Percentiles rank a stretch among this genome's conserved stretches.
These are phyloP conservation scores for Triticum urartu DNA, from an alignment of 176 grass and related monocot species.

Conservation along the genomic window DNA sequence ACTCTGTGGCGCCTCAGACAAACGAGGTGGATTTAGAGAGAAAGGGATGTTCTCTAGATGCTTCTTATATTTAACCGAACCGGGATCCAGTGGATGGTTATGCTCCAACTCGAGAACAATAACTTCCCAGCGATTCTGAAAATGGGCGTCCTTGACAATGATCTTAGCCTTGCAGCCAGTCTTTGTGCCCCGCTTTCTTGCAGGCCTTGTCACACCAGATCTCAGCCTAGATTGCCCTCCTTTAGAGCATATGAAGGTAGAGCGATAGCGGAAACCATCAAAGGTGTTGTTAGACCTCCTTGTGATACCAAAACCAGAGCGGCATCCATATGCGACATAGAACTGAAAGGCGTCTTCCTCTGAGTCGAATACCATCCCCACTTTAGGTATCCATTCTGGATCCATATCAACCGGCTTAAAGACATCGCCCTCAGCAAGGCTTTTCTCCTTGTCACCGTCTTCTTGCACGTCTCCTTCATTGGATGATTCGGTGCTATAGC, in stretches of 20 bases:
- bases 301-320: slow-evolving; percentile 69
- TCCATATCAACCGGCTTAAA: slow-evolving; percentile 56
- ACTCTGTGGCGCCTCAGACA: slow-evolving; percentile 35
- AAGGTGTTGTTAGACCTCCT: slow-evolving; percentile 81
- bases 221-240: slow-evolving; percentile 74
- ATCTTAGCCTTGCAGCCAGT: slow-evolving; percentile 91
- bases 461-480: slow-evolving; percentile 58
- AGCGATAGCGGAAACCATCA: slow-evolving; percentile 77
- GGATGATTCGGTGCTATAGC: slow-evolving; percentile 54
- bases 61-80: slow-evolving; percentile 64
- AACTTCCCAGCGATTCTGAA: slow-evolving; percentile 82
- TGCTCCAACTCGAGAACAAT: slow-evolving; percentile 79
- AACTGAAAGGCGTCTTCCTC: slow-evolving; percentile 91
- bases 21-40: slow-evolving; percentile 39
- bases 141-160: slow-evolving; percentile 85
- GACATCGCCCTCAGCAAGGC: slow-evolving; percentile 17
- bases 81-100: slow-evolving; percentile 75
- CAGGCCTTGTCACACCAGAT: slow-evolving; percentile 53
- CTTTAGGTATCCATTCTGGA: slow-evolving; percentile 47
- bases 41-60: slow-evolving; percentile 64
- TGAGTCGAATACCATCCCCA: slow-evolving; percentile 73
- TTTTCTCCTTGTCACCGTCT: slow-evolving; percentile 47
- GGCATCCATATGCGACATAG: slow-evolving; percentile 73
- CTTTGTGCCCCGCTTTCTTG: slow-evolving; percentile 60
- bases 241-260: slow-evolving; percentile 83